A percentile compares a stretch with the other conserved stretches of the same genome.
Conservation (phyloP, 1,139 yeast species). For the Pichia sp. region DNA sequence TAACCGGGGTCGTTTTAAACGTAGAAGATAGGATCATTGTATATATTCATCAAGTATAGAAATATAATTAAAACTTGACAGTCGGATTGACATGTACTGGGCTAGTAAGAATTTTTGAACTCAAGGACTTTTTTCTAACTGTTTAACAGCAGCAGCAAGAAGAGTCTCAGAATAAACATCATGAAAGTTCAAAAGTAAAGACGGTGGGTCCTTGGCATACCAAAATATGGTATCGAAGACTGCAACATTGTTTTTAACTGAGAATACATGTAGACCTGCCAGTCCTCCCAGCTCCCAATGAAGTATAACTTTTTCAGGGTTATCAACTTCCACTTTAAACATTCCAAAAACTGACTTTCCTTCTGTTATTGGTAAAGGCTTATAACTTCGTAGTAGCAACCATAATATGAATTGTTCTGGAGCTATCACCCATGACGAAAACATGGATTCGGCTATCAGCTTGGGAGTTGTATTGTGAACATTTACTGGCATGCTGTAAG, state of each 20-base stretch:
- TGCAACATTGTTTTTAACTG: background rate
- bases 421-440: background rate
- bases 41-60: background rate
- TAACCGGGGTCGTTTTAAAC: slow-evolving; percentile 26
- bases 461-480: background rate
- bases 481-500: background rate
- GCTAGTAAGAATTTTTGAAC: no score
- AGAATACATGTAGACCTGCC: background rate
- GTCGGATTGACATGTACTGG: no score
- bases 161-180: background rate
- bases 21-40: slow-evolving; percentile 17
- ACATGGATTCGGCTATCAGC: background rate
- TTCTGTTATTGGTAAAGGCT: background rate
- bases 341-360: background rate
- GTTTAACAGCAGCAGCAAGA: background rate
- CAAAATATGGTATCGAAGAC: background rate
- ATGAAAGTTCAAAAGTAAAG: background rate
- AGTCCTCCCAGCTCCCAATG: background rate
- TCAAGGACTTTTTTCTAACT: no score
- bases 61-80: no score
- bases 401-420: background rate
- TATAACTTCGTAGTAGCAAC: background rate
- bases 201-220: background rate
- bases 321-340: background rate
- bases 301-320: background rate